These are phyloP conservation scores for Neofusicoccum umdonicola DNA, from an alignment of 2,329 filamentous ascomycete genomes.

Conservation along the genomic window DNA sequence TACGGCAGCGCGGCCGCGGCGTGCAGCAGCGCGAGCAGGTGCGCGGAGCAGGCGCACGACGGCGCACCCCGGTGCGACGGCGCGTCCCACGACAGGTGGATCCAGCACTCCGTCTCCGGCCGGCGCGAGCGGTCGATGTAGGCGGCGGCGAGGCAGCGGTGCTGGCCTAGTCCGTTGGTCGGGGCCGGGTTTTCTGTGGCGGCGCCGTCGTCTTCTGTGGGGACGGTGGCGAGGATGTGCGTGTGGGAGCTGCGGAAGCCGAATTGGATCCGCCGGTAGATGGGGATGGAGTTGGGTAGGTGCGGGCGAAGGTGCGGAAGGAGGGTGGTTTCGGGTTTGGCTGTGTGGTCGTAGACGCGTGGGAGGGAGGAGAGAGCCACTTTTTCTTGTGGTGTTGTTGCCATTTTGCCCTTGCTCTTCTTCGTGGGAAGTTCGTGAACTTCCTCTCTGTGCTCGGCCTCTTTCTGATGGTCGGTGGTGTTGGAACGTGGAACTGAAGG, in stretches of 20 bases:
- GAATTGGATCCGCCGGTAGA: slow-evolving; percentile 64
- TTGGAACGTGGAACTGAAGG: not conserved
- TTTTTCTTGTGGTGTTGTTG: not conserved
- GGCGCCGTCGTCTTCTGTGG: too few relatives aligned
- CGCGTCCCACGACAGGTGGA: slow-evolving; percentile 43
- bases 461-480: too few relatives aligned
- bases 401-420: not conserved
- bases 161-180: not conserved
- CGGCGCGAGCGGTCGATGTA: slow-evolving; percentile 61
- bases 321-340: slow-evolving; percentile 47
- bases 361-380: not conserved
- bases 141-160: slow-evolving; percentile 52
- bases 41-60: slow-evolving; percentile 21
- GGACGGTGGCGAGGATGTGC: slow-evolving; percentile 38
- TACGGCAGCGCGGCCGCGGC: not conserved
- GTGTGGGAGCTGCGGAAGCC: slow-evolving; percentile 41
- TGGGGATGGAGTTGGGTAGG: slow-evolving; percentile 58
- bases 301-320: slow-evolving; percentile 50
- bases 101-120: slow-evolving; percentile 64
- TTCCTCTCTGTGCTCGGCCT: too few relatives aligned
- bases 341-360: not conserved
- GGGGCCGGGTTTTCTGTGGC: slow-evolving; percentile 25
- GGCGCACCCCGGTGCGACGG: not conserved
- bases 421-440: not conserved
- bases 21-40: slow-evolving; percentile 11